Evolutionary conservation across 2,329 filamentous ascomycete species (phyloP), one percentile per base, ranked within the genome.

Genomic region (Pezicula neosporulosa): DNA sequence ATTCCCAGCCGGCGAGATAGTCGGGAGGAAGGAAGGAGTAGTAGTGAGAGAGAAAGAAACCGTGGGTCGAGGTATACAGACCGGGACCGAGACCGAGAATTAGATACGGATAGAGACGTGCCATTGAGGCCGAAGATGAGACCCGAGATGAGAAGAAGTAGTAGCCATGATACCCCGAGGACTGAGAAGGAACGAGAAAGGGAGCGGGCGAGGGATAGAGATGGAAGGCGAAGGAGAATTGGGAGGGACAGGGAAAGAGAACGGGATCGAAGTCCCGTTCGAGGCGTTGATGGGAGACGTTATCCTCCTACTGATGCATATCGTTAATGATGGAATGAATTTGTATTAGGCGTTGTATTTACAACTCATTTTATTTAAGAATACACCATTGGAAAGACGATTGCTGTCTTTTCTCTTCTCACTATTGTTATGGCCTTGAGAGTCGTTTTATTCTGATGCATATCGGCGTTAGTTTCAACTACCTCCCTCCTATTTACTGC

Each of bases 261-360:
- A 39, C 56, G 58, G 21, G 44, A 44, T 48, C 46, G 43, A 10
- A 62, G 59, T 55, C 61, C 60, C 3, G 41, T 63, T n/a, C 56
- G 60, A 35, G 62, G 61, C 2, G 62, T 62, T 6, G 61, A 63
- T 56, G 63, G 63, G 46, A 60, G 64, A 51, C 59, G 56, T 46
- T 65, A 64, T 53, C 59, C 63, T n/a, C 21, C 38, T 24, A 21
- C 33, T 35, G 27, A 41, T 16, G 35, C 12, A 3, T 48, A 48
- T 42, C 47, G 38, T 41, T 42, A 27, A 42, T 42, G 12, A 47
- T 35, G 27, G 27, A 15, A 27, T 24, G 27, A 30, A 8, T 39
- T 37, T 7, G 6, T 41, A n/a, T 24, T 28, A n/a, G 35, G 24
- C 15, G 6, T 21, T 36, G 36, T 28, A 13, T 16, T 18, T 24